Conservation (phyloP, 78 protist species). For the Pigoraptor vietnamica region DNA sequence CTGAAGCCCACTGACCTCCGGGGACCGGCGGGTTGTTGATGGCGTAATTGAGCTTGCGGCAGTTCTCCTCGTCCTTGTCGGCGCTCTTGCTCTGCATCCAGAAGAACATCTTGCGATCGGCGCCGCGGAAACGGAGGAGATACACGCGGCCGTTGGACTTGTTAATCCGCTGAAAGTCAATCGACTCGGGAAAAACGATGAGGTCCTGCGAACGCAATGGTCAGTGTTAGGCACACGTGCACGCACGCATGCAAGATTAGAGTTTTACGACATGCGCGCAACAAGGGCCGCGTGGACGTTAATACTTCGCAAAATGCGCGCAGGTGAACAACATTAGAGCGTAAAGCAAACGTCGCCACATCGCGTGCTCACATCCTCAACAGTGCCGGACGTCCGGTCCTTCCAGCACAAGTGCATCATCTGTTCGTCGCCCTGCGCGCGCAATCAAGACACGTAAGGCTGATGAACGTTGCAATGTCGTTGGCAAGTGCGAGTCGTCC, state of each 20-base stretch:
- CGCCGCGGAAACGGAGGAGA: neutral
- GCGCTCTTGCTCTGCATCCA: slow-evolving; percentile 29
- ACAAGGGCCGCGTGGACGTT: too few relatives aligned
- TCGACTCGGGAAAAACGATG: slow-evolving; percentile 8
- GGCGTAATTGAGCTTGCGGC: neutral
- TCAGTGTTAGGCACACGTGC: neutral
- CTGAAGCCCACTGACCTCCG: neutral
- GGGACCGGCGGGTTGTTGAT: neutral
- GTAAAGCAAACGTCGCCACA: too few relatives aligned
- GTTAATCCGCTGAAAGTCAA: neutral
- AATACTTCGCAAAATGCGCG: neutral
- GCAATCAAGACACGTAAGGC: neutral
- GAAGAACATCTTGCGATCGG: neutral
- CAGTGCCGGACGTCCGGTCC: neutral
- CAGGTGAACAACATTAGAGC: neutral
- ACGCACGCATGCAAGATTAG: too few relatives aligned
- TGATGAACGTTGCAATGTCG: neutral
- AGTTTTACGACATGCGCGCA: too few relatives aligned
- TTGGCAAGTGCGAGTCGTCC: neutral
- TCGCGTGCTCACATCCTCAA: neutral
- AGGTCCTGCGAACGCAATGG: neutral
- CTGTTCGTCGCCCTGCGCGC: neutral
- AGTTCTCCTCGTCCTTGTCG: slow-evolving; percentile 25
- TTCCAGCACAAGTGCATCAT: neutral
- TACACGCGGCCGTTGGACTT: slow-evolving; percentile 18